These are phyloP conservation scores for Populus simonii DNA, from an alignment of 345 rosid species.

Conservation along the genomic window DNA sequence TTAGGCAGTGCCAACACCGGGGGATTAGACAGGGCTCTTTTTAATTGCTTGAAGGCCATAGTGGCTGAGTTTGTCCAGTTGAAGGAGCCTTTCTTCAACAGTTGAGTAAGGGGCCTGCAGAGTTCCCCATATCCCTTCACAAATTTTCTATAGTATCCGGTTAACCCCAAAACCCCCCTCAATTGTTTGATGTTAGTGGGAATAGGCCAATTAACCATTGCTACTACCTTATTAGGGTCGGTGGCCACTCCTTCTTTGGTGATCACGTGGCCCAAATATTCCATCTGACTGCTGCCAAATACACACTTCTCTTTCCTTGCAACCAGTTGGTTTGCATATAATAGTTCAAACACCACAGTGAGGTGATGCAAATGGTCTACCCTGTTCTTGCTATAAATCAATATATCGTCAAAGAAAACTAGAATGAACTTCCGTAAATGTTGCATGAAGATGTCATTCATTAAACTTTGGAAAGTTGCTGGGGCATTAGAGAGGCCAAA, in stretches of 20 bases:
- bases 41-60: background rate
- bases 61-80: background rate
- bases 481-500: background rate
- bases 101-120: background rate
- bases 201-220: background rate
- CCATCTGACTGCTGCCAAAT: background rate
- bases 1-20: background rate
- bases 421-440: background rate
- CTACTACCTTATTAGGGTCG: background rate
- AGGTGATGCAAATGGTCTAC: background rate
- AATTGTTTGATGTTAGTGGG: background rate
- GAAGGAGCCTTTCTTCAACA: background rate
- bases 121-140: background rate
- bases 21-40: background rate
- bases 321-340: background rate
- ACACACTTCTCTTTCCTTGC: background rate
- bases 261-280: background rate
- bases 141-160: background rate
- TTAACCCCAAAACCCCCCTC: background rate
- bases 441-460: background rate
- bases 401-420: background rate
- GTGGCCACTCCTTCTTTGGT: background rate
- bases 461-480: background rate
- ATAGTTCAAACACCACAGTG: background rate
- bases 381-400: background rate